These are phyloP conservation scores for Avicennia marina DNA, from an alignment of 257 asterid genomes.

Conservation along the genomic window DNA sequence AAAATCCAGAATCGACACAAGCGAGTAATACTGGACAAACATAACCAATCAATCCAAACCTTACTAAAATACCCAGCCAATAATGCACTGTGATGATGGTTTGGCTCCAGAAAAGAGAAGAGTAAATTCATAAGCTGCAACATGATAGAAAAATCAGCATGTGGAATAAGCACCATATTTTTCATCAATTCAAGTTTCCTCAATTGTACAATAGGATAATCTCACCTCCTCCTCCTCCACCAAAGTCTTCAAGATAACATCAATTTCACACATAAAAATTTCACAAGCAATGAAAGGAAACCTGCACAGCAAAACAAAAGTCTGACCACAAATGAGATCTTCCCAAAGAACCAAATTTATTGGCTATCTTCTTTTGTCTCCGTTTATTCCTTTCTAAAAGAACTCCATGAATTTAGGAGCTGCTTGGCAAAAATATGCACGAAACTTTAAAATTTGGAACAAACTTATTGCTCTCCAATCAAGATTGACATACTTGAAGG, in stretches of 20 bases:
- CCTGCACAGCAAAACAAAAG: conserved; percentile 39
- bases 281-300: conserved; percentile 97
- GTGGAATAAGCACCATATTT: conserved; percentile 14
- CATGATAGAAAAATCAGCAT: conserved; percentile 2
- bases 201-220: conserved; percentile 16
- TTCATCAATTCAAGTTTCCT: conserved; percentile 11
- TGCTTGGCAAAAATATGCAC: neutral
- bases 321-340: conserved; percentile 7
- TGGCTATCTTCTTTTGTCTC: neutral
- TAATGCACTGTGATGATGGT: conserved; percentile 76
- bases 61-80: conserved; percentile 98
- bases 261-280: conserved; percentile 93
- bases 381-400: neutral
- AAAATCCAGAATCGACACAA: conserved; percentile 4
- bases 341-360: conserved; percentile 6
- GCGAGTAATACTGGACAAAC: neutral
- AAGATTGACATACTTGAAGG: conserved; percentile 66
- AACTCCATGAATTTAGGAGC: neutral
- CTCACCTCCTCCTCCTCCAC: conserved; percentile 95
- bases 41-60: conserved; percentile 39
- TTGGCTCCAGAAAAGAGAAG: conserved; percentile 92
- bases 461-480: neutral
- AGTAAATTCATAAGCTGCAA: conserved; percentile 92
- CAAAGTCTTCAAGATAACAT: conserved; percentile 88
- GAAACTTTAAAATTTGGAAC: neutral